phyloP scores from a whole-genome alignment of 129 eudicot genomes.

The Pittosporum tobira region DNA sequence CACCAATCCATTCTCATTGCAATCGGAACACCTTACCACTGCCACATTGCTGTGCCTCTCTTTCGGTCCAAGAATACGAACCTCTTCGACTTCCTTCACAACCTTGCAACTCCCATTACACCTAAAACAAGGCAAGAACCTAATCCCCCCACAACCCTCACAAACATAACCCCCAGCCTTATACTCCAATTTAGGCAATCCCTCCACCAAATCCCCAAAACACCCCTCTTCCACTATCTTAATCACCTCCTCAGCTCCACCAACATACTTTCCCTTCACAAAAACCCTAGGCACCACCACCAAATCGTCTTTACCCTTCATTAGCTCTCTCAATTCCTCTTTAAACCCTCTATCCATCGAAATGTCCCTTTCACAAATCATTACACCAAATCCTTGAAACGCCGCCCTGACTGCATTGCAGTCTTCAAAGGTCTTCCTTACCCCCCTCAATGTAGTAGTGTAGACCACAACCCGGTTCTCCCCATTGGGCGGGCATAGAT shows the following conservation, averaged over 20 bases:
- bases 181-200: conserved; percentile 43
- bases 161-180: conserved; percentile 40
- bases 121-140: conserved; percentile 73
- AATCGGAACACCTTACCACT: conserved; percentile 55
- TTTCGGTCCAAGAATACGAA: neutral
- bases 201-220: conserved; percentile 47
- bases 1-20: conserved; percentile 92
- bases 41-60: conserved; percentile 16
- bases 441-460: conserved; percentile 65
- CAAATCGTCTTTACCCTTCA: conserved; percentile 48
- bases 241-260: conserved; percentile 70
- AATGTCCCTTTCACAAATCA: conserved; percentile 63
- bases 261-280: conserved; percentile 73
- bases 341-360: conserved; percentile 80
- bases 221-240: conserved; percentile 58
- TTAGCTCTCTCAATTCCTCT: conserved; percentile 53
- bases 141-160: conserved; percentile 76
- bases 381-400: conserved; percentile 46
- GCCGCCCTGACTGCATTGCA: conserved; percentile 76
- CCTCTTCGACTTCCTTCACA: conserved; percentile 22
- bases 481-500: conserved; percentile 68
- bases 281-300: conserved; percentile 72
- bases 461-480: conserved; percentile 58
- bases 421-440: conserved; percentile 65
- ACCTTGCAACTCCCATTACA: conserved; percentile 91